phyloP scores from a whole-genome alignment of 768 basidiomycete genomes.

The Phaffia tasmanica region DNA sequence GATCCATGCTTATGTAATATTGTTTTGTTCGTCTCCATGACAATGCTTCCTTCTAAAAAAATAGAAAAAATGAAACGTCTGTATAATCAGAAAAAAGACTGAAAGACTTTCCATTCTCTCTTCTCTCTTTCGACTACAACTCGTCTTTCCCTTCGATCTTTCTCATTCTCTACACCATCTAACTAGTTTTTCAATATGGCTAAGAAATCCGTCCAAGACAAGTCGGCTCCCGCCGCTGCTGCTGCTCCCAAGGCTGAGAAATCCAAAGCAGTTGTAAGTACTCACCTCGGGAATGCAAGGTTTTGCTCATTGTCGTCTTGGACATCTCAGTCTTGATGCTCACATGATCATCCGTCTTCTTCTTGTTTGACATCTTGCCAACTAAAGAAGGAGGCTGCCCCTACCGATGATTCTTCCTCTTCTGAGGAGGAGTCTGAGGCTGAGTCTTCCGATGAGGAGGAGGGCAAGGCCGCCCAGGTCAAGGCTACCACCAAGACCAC shows the following conservation, averaged over 20 bases:
- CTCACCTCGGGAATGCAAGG: slow-evolving; percentile 16
- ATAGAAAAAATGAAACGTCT: too few relatives aligned
- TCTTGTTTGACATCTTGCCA: neutral
- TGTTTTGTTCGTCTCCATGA: too few relatives aligned
- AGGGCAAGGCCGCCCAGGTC: slow-evolving; percentile 24
- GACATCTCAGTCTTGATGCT: slow-evolving; percentile 4
- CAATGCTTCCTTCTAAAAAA: too few relatives aligned
- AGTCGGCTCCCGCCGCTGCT: slow-evolving; percentile 8
- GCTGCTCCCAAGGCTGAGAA: slow-evolving; percentile 26
- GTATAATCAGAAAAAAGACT: too few relatives aligned
- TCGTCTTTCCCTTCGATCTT: too few relatives aligned
- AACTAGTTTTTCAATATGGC: too few relatives aligned
- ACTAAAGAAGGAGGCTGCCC: slow-evolving; percentile 30
- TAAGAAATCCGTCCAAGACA: too few relatives aligned
- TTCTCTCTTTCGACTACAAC: too few relatives aligned
- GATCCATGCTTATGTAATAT: too few relatives aligned
- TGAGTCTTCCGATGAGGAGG: slow-evolving; percentile 29
- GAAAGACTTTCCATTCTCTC: too few relatives aligned
- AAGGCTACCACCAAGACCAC: slow-evolving; percentile 2
- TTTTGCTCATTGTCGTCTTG: neutral
- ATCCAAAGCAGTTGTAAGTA: slow-evolving; percentile 32
- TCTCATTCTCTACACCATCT: too few relatives aligned
- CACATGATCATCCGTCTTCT: slow-evolving; percentile 4
- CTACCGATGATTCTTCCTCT: slow-evolving; percentile 29
- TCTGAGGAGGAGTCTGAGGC: slow-evolving; percentile 29